Percentiles rank a stretch among this genome's conserved stretches.
Conservation (phyloP, 306 rosid genomes). For the Vigna mungo region DNA sequence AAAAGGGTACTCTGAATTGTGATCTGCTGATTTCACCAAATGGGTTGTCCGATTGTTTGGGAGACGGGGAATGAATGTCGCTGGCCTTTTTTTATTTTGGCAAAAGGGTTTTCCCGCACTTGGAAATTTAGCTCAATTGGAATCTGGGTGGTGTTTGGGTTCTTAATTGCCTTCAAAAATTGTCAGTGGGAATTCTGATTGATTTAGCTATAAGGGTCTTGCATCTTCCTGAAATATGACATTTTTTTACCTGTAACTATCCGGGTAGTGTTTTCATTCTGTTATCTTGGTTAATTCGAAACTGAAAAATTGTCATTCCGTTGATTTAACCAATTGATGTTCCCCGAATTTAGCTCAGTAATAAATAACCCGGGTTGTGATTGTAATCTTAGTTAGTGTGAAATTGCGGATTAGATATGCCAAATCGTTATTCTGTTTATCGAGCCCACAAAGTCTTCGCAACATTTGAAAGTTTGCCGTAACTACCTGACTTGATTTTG, state of each 20-base stretch:
- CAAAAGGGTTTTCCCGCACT: constrained; percentile 15
- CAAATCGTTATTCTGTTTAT: background rate
- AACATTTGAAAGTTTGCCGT: background rate
- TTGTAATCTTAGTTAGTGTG: background rate
- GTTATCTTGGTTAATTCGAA: background rate
- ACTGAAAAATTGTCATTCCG: background rate
- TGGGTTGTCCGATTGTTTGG: constrained; percentile 7
- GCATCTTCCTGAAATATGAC: background rate
- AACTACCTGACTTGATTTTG: background rate
- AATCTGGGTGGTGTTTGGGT: constrained; percentile 25
- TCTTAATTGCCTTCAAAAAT: background rate
- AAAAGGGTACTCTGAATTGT: constrained; percentile 2
- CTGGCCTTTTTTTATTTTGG: background rate
- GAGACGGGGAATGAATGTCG: background rate
- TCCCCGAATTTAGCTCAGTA: background rate
- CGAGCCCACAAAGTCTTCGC: background rate
- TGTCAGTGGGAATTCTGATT: background rate
- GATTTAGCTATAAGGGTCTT: background rate
- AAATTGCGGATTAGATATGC: background rate
- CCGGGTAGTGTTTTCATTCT: background rate
- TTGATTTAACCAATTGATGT: background rate
- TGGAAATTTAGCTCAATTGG: constrained; percentile 37
- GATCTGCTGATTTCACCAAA: background rate
- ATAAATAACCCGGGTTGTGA: background rate
- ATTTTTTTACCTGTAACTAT: background rate